A percentile compares a stretch with the other conserved stretches of the same genome.
These are phyloP conservation scores for Canavalia ensiformis DNA, from an alignment of 306 rosid genomes.

Conservation along the genomic window DNA sequence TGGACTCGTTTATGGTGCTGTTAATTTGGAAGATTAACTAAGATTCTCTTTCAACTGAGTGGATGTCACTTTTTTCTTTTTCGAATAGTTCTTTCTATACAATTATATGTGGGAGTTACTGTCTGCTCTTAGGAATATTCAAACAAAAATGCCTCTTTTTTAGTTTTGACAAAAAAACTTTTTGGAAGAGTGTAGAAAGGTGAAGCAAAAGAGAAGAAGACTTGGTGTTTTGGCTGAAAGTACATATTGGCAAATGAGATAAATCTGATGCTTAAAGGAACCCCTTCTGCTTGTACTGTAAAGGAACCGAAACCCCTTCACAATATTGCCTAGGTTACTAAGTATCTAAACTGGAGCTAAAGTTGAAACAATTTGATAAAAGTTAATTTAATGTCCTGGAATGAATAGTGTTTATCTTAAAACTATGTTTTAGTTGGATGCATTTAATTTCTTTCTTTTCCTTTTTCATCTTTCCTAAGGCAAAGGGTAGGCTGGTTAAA, in stretches of 20 bases:
- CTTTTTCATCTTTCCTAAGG: constrained; percentile 61
- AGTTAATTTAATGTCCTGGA: constrained; percentile 30
- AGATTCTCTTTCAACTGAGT: constrained; percentile 9
- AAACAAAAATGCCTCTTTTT: constrained; percentile 6
- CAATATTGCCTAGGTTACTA: constrained; percentile 1
- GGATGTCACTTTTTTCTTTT: background rate
- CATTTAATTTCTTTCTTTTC: constrained; percentile 25
- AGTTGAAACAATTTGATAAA: constrained; percentile 29
- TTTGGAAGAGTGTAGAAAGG: constrained; percentile 1
- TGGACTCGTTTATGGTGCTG: constrained; percentile 19
- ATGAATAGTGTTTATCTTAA: constrained; percentile 10
- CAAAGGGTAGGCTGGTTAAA: constrained; percentile 86
- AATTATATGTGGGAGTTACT: constrained; percentile 26
- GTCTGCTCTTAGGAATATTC: constrained; percentile 18
- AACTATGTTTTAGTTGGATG: constrained; percentile 18
- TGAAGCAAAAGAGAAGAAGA: constrained; percentile 34
- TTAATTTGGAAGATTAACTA: constrained; percentile 22
- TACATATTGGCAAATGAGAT: background rate
- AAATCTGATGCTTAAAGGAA: background rate
- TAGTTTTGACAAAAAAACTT: constrained; percentile 10
- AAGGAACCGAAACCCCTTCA: background rate
- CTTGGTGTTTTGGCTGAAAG: constrained; percentile 20
- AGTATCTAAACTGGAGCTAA: background rate
- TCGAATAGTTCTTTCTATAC: background rate
- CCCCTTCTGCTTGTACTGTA: constrained; percentile 6